These are phyloP conservation scores for Prosopis cineraria DNA, from an alignment of 306 rosid genomes.

Conservation along the genomic window DNA sequence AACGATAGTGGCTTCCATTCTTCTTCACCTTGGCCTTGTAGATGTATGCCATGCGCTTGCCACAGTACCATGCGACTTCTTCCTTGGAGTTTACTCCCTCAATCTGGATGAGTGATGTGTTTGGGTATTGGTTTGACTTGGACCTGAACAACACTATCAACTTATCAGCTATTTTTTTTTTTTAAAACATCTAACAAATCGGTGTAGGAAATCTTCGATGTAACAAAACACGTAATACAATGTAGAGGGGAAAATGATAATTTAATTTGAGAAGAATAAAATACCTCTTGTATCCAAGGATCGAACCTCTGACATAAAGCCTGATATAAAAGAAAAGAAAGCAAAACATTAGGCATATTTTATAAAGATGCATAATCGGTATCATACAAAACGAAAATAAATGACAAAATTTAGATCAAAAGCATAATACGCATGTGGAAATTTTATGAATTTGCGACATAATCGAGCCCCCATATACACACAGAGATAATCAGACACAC, in stretches of 20 bases:
- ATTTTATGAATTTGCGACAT: background rate
- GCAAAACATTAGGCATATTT: background rate
- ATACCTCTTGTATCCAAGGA: constrained; percentile 96
- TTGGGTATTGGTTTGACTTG: constrained; percentile 93
- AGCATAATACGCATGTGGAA: background rate
- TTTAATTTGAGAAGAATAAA: background rate
- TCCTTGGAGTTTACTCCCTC: constrained; percentile 94
- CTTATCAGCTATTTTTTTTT: no score
- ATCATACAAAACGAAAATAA: background rate
- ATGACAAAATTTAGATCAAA: background rate
- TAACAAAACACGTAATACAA: background rate
- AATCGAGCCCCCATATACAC: no score
- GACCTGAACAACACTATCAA: constrained; percentile 55
- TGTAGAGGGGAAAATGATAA: background rate
- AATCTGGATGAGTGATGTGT: constrained; percentile 79
- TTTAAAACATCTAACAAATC: no score
- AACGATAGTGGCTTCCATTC: constrained; percentile 80
- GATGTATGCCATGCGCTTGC: constrained; percentile 93
- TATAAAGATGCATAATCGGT: background rate
- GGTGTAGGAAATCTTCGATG: constrained; percentile 24
- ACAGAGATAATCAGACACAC: background rate
- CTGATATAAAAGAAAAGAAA: constrained; percentile 42
- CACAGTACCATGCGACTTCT: constrained; percentile 79
- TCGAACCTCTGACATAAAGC: constrained; percentile 79
- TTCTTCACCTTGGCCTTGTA: constrained; percentile 92